phyloP scores from a whole-genome alignment of 345 rosid genomes.

The Eucalyptus polyanthemos region DNA sequence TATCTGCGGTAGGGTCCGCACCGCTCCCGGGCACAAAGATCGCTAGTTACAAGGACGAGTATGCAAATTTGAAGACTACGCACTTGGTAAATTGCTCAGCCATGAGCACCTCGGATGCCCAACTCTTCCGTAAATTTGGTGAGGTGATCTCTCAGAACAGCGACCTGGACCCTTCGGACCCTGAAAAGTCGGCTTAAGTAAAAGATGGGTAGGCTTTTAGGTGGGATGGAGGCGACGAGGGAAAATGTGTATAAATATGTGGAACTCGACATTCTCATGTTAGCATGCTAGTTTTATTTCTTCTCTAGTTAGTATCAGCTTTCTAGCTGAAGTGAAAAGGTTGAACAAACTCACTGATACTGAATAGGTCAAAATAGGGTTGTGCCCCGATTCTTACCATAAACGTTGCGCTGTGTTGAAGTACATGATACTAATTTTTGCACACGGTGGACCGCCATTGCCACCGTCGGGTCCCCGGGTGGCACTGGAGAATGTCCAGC shows the following conservation, averaged over 20 bases:
- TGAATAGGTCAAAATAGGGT: neutral
- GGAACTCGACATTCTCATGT: neutral
- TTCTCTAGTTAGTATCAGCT: neutral
- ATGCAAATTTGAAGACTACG: conserved; percentile 81
- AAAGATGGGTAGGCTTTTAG: neutral
- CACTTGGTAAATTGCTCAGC: conserved; percentile 76
- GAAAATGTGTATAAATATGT: neutral
- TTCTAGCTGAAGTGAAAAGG: neutral
- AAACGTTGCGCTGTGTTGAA: neutral
- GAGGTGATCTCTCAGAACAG: conserved; percentile 92
- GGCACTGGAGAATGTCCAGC: neutral
- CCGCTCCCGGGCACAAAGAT: conserved; percentile 19
- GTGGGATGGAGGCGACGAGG: neutral
- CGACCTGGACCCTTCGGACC: neutral
- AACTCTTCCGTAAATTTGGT: conserved; percentile 81
- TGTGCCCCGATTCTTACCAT: neutral
- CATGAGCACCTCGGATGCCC: conserved; percentile 92
- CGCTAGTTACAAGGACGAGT: conserved; percentile 67
- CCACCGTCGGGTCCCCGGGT: neutral
- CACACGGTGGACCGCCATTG: neutral
- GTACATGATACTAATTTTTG: neutral
- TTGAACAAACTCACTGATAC: neutral
- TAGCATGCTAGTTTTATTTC: neutral
- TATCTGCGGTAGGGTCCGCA: conserved; percentile 4
- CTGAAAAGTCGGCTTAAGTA: neutral